phyloP scores from a whole-genome alignment of 1,284 basidiomycete species.

The Sparassis latifolia region DNA sequence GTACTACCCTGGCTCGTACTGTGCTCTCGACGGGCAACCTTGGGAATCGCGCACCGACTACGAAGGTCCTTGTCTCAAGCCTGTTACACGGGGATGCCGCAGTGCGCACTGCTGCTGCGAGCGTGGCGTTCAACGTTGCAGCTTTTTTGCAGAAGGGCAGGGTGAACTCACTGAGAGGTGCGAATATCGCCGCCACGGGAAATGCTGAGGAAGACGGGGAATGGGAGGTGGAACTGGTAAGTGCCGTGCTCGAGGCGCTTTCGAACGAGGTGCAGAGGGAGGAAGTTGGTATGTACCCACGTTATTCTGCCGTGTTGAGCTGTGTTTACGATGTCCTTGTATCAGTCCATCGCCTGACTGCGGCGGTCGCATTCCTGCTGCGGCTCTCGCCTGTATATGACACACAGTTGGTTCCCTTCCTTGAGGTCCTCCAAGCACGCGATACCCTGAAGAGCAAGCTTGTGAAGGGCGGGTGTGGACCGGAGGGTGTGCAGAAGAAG shows the following conservation, averaged over 20 bases:
- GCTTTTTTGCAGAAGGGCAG: slow-evolving; percentile 56
- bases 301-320: background rate
- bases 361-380: slow-evolving; percentile 67
- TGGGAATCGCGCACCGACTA: slow-evolving; percentile 18
- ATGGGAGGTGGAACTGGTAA: slow-evolving; percentile 80
- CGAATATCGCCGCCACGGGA: slow-evolving; percentile 15
- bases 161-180: slow-evolving; percentile 37
- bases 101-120: slow-evolving; percentile 77
- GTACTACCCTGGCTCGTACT: slow-evolving; percentile 42
- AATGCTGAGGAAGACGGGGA: slow-evolving; percentile 54
- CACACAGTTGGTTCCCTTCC: slow-evolving; percentile 42
- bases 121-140: slow-evolving; percentile 73
- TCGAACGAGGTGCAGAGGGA: slow-evolving; percentile 64
- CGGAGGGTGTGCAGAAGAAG: slow-evolving; percentile 51
- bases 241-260: slow-evolving; percentile 72
- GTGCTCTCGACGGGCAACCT: slow-evolving; percentile 33
- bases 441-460: slow-evolving; percentile 49
- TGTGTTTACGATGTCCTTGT: slow-evolving; percentile 1
- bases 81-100: slow-evolving; percentile 62
- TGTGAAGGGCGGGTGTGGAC: slow-evolving; percentile 39
- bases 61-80: slow-evolving; percentile 51
- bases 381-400: slow-evolving; percentile 64
- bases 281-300: slow-evolving; percentile 63
- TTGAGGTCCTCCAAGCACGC: slow-evolving; percentile 67
- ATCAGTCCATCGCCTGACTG: slow-evolving; percentile 73